A percentile compares a stretch with the other conserved stretches of the same genome.
phyloP scores from a whole-genome alignment of 139 green algal genomes.

The Deuterostichococcus epilithicus region DNA sequence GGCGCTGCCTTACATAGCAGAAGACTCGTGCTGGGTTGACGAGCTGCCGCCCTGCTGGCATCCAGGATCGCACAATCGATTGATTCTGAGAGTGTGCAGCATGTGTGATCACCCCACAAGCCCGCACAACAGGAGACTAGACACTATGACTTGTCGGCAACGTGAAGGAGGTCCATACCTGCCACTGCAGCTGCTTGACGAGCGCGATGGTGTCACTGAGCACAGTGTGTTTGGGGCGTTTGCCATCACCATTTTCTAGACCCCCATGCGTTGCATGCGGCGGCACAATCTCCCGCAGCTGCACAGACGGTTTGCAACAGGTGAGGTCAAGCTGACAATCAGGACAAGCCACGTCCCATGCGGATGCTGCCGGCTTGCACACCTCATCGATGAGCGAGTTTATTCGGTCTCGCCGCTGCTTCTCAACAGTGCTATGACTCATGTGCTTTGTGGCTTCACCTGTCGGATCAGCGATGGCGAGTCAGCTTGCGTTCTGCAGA shows the following conservation, averaged over 20 bases:
- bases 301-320: neutral
- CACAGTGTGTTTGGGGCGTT: slow-evolving; percentile 65
- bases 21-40: no score
- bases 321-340: no score
- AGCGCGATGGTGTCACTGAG: slow-evolving; percentile 66
- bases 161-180: slow-evolving; percentile 6
- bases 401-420: slow-evolving; percentile 74
- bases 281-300: slow-evolving; percentile 44
- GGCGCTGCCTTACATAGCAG: no score
- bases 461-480: no score
- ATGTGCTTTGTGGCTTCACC: slow-evolving; percentile 27
- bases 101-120: neutral
- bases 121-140: no score
- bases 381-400: slow-evolving; percentile 75
- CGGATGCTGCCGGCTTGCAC: neutral
- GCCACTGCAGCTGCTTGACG: slow-evolving; percentile 46
- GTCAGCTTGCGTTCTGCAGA: no score
- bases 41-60: no score
- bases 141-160: no score
- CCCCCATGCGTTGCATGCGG: neutral
- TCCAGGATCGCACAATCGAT: no score
- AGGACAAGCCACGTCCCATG: no score
- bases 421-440: slow-evolving; percentile 76
- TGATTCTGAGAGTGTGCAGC: no score
- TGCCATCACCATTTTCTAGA: slow-evolving; percentile 14